phyloP scores from a whole-genome alignment of 1,139 yeast species.

The Yamadazyma dendronema region DNA sequence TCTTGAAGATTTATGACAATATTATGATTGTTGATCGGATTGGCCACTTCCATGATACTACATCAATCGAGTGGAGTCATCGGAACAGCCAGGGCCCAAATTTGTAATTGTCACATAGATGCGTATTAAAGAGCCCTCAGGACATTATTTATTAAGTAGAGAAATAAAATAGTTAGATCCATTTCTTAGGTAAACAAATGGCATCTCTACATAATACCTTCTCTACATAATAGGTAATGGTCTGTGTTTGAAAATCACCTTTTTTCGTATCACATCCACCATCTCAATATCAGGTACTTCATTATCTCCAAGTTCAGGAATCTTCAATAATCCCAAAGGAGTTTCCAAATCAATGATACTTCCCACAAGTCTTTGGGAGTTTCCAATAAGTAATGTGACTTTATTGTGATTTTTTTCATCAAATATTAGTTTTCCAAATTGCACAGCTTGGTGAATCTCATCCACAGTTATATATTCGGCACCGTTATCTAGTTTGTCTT shows the following conservation, averaged over 20 bases:
- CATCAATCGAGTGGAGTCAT: slow-evolving; percentile 28
- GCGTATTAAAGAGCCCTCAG: too few relatives aligned
- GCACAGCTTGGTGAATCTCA: slow-evolving; percentile 46
- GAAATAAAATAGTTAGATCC: too few relatives aligned
- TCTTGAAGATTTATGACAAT: slow-evolving; percentile 47
- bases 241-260: slow-evolving; percentile 59
- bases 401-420: slow-evolving; percentile 40
- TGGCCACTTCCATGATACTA: slow-evolving; percentile 18
- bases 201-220: neutral
- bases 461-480: slow-evolving; percentile 34
- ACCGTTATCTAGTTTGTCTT: slow-evolving; percentile 21
- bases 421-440: slow-evolving; percentile 58
- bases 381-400: slow-evolving; percentile 62
- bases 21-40: slow-evolving; percentile 29
- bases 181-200: too few relatives aligned
- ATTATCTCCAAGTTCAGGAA: slow-evolving; percentile 19
- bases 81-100: slow-evolving; percentile 10
- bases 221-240: slow-evolving; percentile 73
- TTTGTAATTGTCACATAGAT: neutral
- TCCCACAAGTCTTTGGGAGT: slow-evolving; percentile 65
- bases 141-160: too few relatives aligned
- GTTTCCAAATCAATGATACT: slow-evolving; percentile 51
- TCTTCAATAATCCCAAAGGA: slow-evolving; percentile 58
- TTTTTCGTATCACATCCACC: slow-evolving; percentile 57
- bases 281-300: slow-evolving; percentile 28